These are phyloP conservation scores for Lignosus rhinocerotis DNA, from an alignment of 1,284 basidiomycete species.

Conservation along the genomic window DNA sequence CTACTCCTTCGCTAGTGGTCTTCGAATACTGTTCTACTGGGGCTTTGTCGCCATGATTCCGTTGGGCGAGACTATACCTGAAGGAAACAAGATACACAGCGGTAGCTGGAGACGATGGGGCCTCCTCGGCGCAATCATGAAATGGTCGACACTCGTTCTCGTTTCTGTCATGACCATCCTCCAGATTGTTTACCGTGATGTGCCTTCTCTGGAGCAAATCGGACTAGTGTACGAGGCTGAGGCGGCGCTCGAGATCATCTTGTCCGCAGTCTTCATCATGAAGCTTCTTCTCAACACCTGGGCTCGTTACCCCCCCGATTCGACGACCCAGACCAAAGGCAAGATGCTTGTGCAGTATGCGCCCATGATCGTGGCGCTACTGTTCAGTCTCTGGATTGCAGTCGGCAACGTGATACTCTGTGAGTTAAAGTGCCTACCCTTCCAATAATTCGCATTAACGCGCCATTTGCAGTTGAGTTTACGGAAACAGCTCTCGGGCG, in stretches of 20 bases:
- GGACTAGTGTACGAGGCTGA: constrained; percentile 59
- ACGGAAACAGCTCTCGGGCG: constrained; percentile 71
- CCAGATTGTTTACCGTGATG: constrained; percentile 65
- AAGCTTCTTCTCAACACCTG: constrained; percentile 63
- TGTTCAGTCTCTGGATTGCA: constrained; percentile 53
- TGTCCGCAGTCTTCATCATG: constrained; percentile 59
- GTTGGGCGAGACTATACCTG: constrained; percentile 37
- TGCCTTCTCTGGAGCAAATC: constrained; percentile 42
- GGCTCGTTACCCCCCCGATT: constrained; percentile 31
- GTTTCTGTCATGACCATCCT: constrained; percentile 50
- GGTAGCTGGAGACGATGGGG: constrained; percentile 70
- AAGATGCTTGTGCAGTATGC: constrained; percentile 50
- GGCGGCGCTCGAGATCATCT: constrained; percentile 54
- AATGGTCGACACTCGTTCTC: constrained; percentile 49
- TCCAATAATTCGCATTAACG: constrained; percentile 1
- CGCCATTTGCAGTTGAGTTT: constrained; percentile 51
- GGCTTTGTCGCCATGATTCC: constrained; percentile 59
- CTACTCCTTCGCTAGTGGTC: constrained; percentile 55
- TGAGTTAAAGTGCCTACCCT: constrained; percentile 38
- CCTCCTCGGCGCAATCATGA: constrained; percentile 48
- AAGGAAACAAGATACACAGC: constrained; percentile 42
- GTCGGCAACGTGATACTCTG: constrained; percentile 60
- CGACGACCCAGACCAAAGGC: constrained; percentile 39
- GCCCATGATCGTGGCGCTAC: constrained; percentile 51
- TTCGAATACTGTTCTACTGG: constrained; percentile 72